Base-by-base conservation (phyloP, 2,329 filamentous ascomycete species). In the Fusarium neocosmosporiellum region DNA sequence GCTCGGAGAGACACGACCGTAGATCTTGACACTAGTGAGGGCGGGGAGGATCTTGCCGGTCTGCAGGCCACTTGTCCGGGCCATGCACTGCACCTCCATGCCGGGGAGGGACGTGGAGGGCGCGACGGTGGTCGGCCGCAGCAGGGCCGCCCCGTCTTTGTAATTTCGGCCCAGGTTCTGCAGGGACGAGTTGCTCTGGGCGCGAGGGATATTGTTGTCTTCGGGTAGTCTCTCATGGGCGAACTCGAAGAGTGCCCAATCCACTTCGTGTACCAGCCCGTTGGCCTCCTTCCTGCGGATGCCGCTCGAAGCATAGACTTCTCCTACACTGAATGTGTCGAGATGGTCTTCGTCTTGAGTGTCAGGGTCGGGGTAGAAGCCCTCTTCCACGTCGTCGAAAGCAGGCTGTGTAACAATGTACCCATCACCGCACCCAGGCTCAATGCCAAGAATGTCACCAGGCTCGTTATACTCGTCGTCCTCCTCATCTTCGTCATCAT, bases 241-340 rank as follows among this genome's bases (percentile, higher is more conserved):
- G 71, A 98, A 94, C 74, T 93, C 90, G 75, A 98, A 95, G 3
- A 98, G 85, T 0, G 95, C 95, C 96, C 96, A 98, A 81, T 98
- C 96, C 50, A 98, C 95, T 81, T 98, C 96, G 80, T 98, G 96
- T 7, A 94, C 86, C 27, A 97, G 84, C 6, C 92, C 91, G 69
- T 92, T 87, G 67, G 90, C 88, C 62, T 92, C 88, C 59, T 93
- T 92, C 33, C 96, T 90, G 6, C 94, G 91, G 66, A 98, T 93
- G 8, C 96, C 96, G 24, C 95, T 98, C 0, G 94, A 97, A 1
- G 96, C 96, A 77, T 97, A 94, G 5, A 98, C 86, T 77, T 94
- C 91, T 4, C 96, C 96, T 1, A 98, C 86, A 16, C 91, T 89
- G 77, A 93, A 96, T 0, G 92, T 94, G 50, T 93, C 90, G 1